Base-by-base conservation (phyloP, 2,329 filamentous ascomycete genomes). In the Bipolaris oryzae region DNA sequence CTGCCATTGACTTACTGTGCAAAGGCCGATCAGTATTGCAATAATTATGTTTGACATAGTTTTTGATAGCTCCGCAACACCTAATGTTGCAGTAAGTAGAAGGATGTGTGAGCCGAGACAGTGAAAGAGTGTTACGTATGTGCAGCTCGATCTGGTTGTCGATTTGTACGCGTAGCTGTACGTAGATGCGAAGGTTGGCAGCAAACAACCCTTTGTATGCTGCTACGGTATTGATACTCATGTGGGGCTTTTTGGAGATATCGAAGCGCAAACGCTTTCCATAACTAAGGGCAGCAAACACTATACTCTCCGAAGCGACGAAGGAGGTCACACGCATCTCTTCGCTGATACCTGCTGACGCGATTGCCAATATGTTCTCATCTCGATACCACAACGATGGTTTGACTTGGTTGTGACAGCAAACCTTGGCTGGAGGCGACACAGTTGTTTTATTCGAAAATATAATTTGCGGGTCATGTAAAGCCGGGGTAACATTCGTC, bases 1-100 rank as follows among this genome's bases (percentile, higher is more conserved):
- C 33, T 35, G 33, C 33, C 33, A 35, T 35, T n/a, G 33, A 15
- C 11, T n/a, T 15, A 35, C 33, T 35, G 33, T 35, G 33, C 33
- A 15, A 11, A 35, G 3, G 33, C 11, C n/a, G 13, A 35, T 35
- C 33, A 35, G 33, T 15, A 35, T 35, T 11, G 15, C 13, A 5
- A 16, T 45, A 33, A 39, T 52, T 3, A 52, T 39, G 13, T 45
- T 44, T 44, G 49, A 39, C 15, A 52, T 45, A 15, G 21, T 51
- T 5, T 45, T 52, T 21, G 49, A 52, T 21, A 42, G 20, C 13
- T 44, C 38, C 3, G 39, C 39, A 18, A 45, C 45, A 35, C 23
- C 50, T 10, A 38, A 53, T 20, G 41, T 11, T 28, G 41, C 41
- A 39, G 37, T 38, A 38, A 38, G 16, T 38, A 20, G n/a, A 38